A percentile compares a stretch with the other conserved stretches of the same genome.
Evolutionary conservation across 2,329 filamentous ascomycete species (phyloP).

Genomic region (Seiridium cupressi): DNA sequence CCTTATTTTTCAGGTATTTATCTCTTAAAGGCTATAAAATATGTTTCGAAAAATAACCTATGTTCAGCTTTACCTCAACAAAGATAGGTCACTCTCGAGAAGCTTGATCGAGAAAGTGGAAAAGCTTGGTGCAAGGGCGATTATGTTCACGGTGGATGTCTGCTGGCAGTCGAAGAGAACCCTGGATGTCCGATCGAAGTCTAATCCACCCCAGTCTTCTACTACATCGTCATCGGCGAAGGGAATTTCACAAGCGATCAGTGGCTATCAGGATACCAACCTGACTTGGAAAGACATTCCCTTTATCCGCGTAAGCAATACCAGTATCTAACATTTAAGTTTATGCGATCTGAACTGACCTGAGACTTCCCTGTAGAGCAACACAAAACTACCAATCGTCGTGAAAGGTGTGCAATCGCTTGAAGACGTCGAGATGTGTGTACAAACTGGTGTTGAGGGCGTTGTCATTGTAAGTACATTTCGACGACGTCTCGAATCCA

Average conservation of each 20-base stretch:
- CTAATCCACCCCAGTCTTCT: background rate
- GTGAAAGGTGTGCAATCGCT: background rate
- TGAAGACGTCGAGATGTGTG: background rate
- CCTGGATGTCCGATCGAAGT: background rate
- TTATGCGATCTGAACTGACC: background rate
- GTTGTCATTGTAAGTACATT: background rate
- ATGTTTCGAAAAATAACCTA: background rate
- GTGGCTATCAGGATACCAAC: background rate
- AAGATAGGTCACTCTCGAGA: background rate
- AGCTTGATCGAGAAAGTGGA: background rate
- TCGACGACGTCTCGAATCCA: too few relatives aligned
- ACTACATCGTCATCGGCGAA: background rate
- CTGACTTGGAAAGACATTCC: slow-evolving; percentile 1
- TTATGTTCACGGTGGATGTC: background rate
- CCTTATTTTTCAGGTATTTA: background rate
- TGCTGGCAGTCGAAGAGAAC: background rate
- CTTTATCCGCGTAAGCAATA: background rate
- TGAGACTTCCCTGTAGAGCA: background rate
- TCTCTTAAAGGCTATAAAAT: background rate
- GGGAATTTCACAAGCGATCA: background rate
- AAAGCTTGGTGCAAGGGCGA: background rate
- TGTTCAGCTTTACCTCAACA: background rate
- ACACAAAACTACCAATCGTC: background rate
- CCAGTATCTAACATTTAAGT: background rate
- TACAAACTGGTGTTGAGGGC: background rate